These are phyloP conservation scores for Macrolepiota fuliginosa DNA, from an alignment of 768 basidiomycete species.

Conservation along the genomic window DNA sequence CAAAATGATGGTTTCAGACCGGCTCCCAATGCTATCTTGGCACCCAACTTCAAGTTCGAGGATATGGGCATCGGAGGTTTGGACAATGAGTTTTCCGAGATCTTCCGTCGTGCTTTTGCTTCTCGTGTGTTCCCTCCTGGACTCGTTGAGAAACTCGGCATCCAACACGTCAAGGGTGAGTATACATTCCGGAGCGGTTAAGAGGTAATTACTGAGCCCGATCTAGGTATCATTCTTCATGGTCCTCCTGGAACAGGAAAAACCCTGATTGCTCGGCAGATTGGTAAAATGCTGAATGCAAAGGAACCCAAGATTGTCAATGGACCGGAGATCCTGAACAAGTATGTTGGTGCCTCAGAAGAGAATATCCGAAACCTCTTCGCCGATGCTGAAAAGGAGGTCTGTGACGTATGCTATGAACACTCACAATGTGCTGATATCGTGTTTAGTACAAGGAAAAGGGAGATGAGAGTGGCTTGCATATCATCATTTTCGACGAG, in stretches of 20 bases:
- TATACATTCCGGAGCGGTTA: background rate
- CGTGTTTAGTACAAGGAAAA: conserved; percentile 81
- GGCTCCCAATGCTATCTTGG: conserved; percentile 91
- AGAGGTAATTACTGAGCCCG: background rate
- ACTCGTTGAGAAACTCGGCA: conserved; percentile 95
- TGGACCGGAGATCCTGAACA: conserved; percentile 96
- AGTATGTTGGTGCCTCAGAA: conserved; percentile 95
- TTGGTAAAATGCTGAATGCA: conserved; percentile 99
- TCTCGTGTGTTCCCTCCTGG: conserved; percentile 98
- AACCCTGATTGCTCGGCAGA: conserved; percentile 96
- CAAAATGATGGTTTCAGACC: conserved; percentile 43
- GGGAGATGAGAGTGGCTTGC: conserved; percentile 93
- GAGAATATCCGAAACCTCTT: conserved; percentile 98
- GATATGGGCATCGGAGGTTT: conserved; percentile 99
- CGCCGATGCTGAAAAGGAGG: conserved; percentile 94
- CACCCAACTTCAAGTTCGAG: conserved; percentile 98
- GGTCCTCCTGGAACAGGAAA: conserved; percentile 99
- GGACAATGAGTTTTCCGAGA: conserved; percentile 91
- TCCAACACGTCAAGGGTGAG: conserved; percentile 95
- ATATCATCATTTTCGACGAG: conserved; percentile 99
- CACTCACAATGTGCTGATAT: background rate
- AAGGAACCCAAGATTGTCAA: conserved; percentile 98
- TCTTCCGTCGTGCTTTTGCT: conserved; percentile 98
- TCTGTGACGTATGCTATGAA: background rate
- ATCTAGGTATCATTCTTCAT: conserved; percentile 82